Evolutionary conservation across 2,329 filamentous ascomycete species (phyloP), one percentile per base, ranked within the genome.

Genomic region (Aureobasidium sp.): DNA sequence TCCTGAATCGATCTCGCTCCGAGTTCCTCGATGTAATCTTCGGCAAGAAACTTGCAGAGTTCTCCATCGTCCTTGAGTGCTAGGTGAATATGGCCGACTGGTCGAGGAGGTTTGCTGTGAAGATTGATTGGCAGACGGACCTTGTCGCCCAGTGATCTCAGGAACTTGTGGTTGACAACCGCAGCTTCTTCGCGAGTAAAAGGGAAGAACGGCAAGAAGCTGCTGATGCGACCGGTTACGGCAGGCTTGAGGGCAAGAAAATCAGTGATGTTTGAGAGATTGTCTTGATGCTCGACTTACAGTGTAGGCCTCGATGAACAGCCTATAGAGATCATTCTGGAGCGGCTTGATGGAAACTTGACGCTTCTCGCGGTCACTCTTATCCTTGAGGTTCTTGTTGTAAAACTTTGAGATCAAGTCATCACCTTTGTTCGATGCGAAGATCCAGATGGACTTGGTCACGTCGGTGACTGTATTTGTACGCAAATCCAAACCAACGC

Each of bases 401-500:
- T 72, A 79, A 60, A 78, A 80, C 0, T 66, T 57, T 5, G 71
- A 68, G 31, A 81, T 79, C 0, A 54, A 67, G 0, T 66, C 53
- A 51, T 79, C 75, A 2, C 76, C 66, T 10, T 70, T 68, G 53
- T 80, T 80, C 0, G 78, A 80, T 0, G 75, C 77, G 0, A 81
- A 62, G 5, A 81, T 77, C 76, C 78, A 80, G 9, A 80, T 77
- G 0, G 74, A 76, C 51, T 76, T 76, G 1, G 70, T 73, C 60
- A 74, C 78, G 60, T 80, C 69, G 7, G 79, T 63, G 2, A 17
- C n/a, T 2, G 43, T 58, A 21, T 65, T 61, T 6, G 50, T 68
- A 3, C 76, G 73, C 4, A 74, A 70, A 62, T 80, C 77, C 19
- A 70, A 61, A 53, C 38, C 27, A n/a, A 54, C n/a, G 15, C 35